A percentile compares a stretch with the other conserved stretches of the same genome.
phyloP scores from a whole-genome alignment of 441 rosid species.

The Arabidopsis hybrid region DNA sequence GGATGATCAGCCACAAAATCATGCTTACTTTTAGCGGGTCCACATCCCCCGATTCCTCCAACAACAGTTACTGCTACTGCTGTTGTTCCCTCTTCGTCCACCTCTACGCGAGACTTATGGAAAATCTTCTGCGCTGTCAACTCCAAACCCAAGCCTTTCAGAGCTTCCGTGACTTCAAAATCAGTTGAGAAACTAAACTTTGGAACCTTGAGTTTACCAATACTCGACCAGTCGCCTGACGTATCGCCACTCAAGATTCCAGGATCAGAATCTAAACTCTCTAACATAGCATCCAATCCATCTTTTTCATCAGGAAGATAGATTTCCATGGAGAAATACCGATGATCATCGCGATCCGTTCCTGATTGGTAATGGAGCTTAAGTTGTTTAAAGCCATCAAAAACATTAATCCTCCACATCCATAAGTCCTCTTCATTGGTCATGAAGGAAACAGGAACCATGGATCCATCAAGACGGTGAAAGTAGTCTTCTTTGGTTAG shows the following conservation, averaged over 20 bases:
- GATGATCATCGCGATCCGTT: background rate
- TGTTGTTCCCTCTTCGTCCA: background rate
- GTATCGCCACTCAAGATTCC: background rate
- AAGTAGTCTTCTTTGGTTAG: background rate
- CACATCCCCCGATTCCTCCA: background rate
- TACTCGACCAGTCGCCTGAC: too few species aligned
- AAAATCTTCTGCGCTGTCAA: background rate
- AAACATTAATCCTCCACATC: too few species aligned
- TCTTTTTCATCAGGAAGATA: background rate
- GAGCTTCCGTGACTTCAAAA: background rate
- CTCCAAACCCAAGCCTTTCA: background rate
- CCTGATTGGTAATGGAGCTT: too few species aligned
- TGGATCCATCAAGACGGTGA: background rate
- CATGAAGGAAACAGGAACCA: background rate
- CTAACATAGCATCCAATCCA: background rate
- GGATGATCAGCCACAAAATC: slow-evolving; percentile 1
- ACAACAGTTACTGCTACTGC: background rate
- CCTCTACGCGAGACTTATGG: background rate
- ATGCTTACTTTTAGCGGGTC: background rate
- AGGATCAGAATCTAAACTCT: background rate
- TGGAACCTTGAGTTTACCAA: background rate
- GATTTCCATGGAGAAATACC: background rate
- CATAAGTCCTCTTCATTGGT: background rate
- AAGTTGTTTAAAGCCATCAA: too few species aligned
- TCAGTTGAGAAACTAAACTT: background rate